These are phyloP conservation scores for Irpex rosettiformis DNA, from an alignment of 1,284 basidiomycete genomes.

Conservation along the genomic window DNA sequence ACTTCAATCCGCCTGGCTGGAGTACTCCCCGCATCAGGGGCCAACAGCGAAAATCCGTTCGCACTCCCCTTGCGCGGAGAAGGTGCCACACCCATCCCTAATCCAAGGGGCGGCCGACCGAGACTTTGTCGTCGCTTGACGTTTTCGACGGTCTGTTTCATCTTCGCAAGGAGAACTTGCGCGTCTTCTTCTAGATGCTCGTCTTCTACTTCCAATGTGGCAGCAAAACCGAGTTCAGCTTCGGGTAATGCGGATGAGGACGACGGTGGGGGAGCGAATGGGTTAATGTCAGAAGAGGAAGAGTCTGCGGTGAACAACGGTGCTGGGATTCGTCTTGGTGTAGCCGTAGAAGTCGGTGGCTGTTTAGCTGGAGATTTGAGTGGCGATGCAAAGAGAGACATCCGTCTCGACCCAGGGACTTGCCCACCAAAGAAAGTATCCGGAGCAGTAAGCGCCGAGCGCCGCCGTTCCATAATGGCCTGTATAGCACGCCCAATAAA, in stretches of 20 bases:
- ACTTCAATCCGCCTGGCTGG: constrained; percentile 13
- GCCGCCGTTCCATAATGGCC: constrained; percentile 58
- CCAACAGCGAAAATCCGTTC: constrained; percentile 29
- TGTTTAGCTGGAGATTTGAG: constrained; percentile 4
- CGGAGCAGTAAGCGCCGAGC: constrained; percentile 49
- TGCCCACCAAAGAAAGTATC: constrained; percentile 51
- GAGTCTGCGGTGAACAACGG: too few relatives aligned
- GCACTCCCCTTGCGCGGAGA: constrained; percentile 25
- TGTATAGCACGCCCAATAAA: constrained; percentile 19
- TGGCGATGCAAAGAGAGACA: constrained; percentile 14
- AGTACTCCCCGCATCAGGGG: constrained; percentile 15
- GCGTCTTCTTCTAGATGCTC: constrained; percentile 42
- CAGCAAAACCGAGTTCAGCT: constrained; percentile 11
- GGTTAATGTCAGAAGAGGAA: too few relatives aligned
- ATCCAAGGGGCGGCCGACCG: constrained; percentile 8
- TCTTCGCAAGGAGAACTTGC: constrained; percentile 49
- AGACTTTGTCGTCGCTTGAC: constrained; percentile 53
- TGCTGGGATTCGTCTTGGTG: too few relatives aligned
- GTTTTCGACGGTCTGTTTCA: constrained; percentile 59
- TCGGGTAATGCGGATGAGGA: not conserved
- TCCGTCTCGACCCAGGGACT: constrained; percentile 39
- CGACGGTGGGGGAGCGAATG: not conserved
- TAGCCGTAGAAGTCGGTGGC: not conserved
- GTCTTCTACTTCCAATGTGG: constrained; percentile 10
- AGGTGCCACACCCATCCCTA: constrained; percentile 14